These are phyloP conservation scores for Silene conica DNA, from an alignment of 148 eudicot genomes.

Conservation along the genomic window DNA sequence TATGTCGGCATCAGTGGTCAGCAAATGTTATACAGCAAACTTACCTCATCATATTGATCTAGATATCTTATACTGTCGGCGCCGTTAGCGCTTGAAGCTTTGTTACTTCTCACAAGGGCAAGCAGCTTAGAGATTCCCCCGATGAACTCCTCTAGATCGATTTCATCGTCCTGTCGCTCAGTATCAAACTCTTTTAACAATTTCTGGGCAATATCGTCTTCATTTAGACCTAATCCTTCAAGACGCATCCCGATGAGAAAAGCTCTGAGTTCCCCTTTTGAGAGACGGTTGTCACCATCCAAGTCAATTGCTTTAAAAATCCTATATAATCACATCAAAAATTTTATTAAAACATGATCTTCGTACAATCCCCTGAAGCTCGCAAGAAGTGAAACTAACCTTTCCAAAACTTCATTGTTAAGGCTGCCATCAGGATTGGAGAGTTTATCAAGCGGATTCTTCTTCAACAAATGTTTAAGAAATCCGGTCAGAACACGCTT, in stretches of 20 bases:
- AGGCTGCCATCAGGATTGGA: slow-evolving; percentile 46
- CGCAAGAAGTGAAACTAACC: slow-evolving; percentile 25
- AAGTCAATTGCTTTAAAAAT: slow-evolving; percentile 53
- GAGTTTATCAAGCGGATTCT: slow-evolving; percentile 56
- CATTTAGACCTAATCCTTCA: slow-evolving; percentile 45
- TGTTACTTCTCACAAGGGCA: slow-evolving; percentile 29
- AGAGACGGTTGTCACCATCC: slow-evolving; percentile 38
- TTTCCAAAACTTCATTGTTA: slow-evolving; percentile 38
- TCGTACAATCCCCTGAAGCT: not conserved
- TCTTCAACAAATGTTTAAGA: slow-evolving; percentile 47
- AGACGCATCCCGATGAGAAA: slow-evolving; percentile 61
- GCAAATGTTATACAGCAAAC: not conserved
- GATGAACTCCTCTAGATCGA: slow-evolving; percentile 48
- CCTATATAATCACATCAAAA: slow-evolving; percentile 34
- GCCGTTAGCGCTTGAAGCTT: slow-evolving; percentile 14
- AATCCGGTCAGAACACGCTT: slow-evolving; percentile 69
- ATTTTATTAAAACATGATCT: not conserved
- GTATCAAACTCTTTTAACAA: slow-evolving; percentile 71
- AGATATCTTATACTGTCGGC: slow-evolving; percentile 36
- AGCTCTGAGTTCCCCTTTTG: slow-evolving; percentile 59
- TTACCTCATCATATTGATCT: slow-evolving; percentile 45
- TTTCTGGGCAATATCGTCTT: slow-evolving; percentile 48
- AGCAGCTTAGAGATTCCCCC: slow-evolving; percentile 66
- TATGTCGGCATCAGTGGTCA: not conserved
- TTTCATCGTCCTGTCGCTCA: slow-evolving; percentile 25